Conservation (phyloP, 2,329 filamentous ascomycete species). For the Ceratocystis ficicola region DNA sequence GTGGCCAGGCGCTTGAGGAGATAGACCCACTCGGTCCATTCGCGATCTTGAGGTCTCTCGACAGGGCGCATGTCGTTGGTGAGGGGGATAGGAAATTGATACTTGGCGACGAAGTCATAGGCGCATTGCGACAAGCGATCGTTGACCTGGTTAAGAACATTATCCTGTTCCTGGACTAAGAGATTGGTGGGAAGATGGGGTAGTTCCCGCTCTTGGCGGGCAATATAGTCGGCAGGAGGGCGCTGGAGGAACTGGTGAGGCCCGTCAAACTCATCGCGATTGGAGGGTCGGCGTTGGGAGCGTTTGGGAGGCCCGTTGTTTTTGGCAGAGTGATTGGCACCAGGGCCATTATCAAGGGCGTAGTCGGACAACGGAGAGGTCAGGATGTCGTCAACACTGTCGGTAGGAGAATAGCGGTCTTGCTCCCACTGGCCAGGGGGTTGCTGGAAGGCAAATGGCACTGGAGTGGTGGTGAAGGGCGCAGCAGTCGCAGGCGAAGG, state of each 20-base stretch:
- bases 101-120: slow-evolving; percentile 82
- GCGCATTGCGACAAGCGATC: slow-evolving; percentile 74
- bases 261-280: slow-evolving; percentile 81
- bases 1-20: slow-evolving; percentile 74
- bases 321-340: slow-evolving; percentile 29
- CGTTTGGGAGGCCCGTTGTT: slow-evolving; percentile 32
- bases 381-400: slow-evolving; percentile 47
- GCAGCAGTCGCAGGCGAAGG: slow-evolving; percentile 31
- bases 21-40: slow-evolving; percentile 90
- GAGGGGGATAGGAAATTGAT: slow-evolving; percentile 78
- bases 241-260: slow-evolving; percentile 70
- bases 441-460: slow-evolving; percentile 19
- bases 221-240: slow-evolving; percentile 57
- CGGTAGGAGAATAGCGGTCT: slow-evolving; percentile 43
- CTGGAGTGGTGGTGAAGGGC: slow-evolving; percentile 20
- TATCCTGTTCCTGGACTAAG: slow-evolving; percentile 72
- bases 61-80: slow-evolving; percentile 71
- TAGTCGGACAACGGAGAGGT: slow-evolving; percentile 50
- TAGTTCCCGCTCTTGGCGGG: slow-evolving; percentile 66
- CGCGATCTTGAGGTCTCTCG: slow-evolving; percentile 60
- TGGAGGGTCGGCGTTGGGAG: slow-evolving; percentile 58
- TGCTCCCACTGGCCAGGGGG: slow-evolving; percentile 34
- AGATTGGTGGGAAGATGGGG: slow-evolving; percentile 74
- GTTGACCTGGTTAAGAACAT: slow-evolving; percentile 67
- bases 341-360: slow-evolving; percentile 41